These are phyloP conservation scores for Maudiozyma turicensis DNA, from an alignment of 805 yeast species.

Conservation along the genomic window DNA sequence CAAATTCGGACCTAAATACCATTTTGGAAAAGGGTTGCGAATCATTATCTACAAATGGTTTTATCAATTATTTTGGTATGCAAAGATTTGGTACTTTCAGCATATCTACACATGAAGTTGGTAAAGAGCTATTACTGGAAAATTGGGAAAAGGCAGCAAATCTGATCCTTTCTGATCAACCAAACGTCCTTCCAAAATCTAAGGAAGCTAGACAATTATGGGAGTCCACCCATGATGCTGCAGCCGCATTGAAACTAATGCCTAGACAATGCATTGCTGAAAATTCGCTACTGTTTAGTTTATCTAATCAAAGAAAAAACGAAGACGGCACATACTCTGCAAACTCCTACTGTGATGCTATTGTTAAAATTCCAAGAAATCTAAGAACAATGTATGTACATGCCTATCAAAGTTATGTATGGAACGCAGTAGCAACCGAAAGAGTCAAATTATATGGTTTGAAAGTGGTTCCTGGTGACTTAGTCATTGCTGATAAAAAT, in stretches of 20 bases:
- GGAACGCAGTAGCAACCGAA: slow-evolving; percentile 81
- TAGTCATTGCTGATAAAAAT: slow-evolving; percentile 39
- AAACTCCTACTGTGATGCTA: slow-evolving; percentile 62
- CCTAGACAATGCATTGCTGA: slow-evolving; percentile 89
- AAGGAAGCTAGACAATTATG: slow-evolving; percentile 74
- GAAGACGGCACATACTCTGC: slow-evolving; percentile 38
- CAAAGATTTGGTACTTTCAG: slow-evolving; percentile 97
- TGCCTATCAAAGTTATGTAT: slow-evolving; percentile 91
- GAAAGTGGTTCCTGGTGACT: slow-evolving; percentile 68
- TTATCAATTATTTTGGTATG: slow-evolving; percentile 94
- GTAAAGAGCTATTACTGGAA: slow-evolving; percentile 56
- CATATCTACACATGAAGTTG: slow-evolving; percentile 80
- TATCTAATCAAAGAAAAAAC: slow-evolving; percentile 42
- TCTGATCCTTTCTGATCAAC: slow-evolving; percentile 76
- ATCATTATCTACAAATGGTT: slow-evolving; percentile 59
- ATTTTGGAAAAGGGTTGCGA: slow-evolving; percentile 44
- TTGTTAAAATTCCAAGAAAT: slow-evolving; percentile 86
- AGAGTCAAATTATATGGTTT: slow-evolving; percentile 65
- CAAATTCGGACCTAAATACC: slow-evolving; percentile 32
- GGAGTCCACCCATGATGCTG: slow-evolving; percentile 63
- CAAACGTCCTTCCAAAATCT: slow-evolving; percentile 72
- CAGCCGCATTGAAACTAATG: slow-evolving; percentile 58
- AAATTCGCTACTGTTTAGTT: slow-evolving; percentile 51
- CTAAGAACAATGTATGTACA: slow-evolving; percentile 92
- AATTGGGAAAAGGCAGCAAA: slow-evolving; percentile 79